Conservation (phyloP, 2,329 filamentous ascomycete genomes). For the Stemphylium lycopersici region DNA sequence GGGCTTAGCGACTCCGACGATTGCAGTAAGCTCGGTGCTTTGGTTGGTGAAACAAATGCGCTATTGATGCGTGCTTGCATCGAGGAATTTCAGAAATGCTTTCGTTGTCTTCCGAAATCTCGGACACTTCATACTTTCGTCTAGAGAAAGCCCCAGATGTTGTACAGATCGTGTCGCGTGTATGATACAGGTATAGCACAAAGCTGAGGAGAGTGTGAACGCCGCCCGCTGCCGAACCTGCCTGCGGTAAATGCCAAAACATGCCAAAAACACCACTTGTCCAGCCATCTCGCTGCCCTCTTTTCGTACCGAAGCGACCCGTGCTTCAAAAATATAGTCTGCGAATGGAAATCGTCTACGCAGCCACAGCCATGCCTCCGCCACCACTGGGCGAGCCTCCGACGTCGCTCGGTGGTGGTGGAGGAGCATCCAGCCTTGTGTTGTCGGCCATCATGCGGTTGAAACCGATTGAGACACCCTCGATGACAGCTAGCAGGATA, state of each 20-base stretch:
- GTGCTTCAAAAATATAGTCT: conserved; percentile 20
- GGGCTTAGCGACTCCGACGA: conserved; percentile 1
- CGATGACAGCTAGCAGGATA: conserved; percentile 91
- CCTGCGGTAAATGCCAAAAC: conserved; percentile 40
- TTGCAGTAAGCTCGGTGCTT: conserved; percentile 5
- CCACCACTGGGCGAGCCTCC: conserved; percentile 26
- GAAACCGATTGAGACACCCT: conserved; percentile 96
- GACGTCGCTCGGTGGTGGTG: conserved; percentile 50
- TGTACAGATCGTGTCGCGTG: conserved; percentile 36
- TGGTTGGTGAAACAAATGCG: neutral
- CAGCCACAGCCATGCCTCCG: conserved; percentile 30
- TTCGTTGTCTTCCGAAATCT: conserved; percentile 7
- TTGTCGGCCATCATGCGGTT: conserved; percentile 91
- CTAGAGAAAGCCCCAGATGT: conserved; percentile 33
- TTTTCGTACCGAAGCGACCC: conserved; percentile 21
- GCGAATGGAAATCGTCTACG: conserved; percentile 25
- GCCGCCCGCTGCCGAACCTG: conserved; percentile 37
- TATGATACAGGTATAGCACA: conserved; percentile 46
- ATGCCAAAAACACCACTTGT: conserved; percentile 28
- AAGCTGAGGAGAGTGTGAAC: conserved; percentile 47
- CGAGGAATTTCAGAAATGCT: conserved; percentile 3
- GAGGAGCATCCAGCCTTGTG: conserved; percentile 74
- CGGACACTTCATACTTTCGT: conserved; percentile 16
- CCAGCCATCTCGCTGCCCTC: conserved; percentile 18
- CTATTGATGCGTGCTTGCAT: neutral